These are phyloP conservation scores for Ceratocystis papillata DNA, from an alignment of 2,329 filamentous ascomycete species.

Conservation along the genomic window DNA sequence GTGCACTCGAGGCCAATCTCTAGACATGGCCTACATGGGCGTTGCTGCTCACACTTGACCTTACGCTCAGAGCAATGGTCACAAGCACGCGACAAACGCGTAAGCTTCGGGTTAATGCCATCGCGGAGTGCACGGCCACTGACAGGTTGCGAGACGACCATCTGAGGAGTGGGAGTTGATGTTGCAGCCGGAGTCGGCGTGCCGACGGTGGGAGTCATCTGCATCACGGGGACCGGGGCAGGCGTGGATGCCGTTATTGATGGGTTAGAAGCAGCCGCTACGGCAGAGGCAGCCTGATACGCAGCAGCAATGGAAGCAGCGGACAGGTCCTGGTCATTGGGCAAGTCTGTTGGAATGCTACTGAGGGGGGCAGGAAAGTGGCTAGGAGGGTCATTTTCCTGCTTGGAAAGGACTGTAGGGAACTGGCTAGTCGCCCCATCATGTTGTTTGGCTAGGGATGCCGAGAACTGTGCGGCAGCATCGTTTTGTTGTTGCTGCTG, in stretches of 20 bases:
- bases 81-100: constrained; percentile 47
- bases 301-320: constrained; percentile 19
- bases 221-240: constrained; percentile 12
- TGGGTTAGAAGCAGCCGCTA: constrained; percentile 4
- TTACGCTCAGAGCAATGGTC: constrained; percentile 53
- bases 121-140: constrained; percentile 30
- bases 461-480: constrained; percentile 21
- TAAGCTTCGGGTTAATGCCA: constrained; percentile 41
- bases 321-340: constrained; percentile 16
- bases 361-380: not conserved
- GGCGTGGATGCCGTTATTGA: constrained; percentile 12
- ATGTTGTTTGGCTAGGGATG: constrained; percentile 13
- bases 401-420: not conserved
- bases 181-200: not conserved
- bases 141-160: constrained; percentile 2
- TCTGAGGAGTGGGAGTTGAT: constrained; percentile 13
- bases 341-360: constrained; percentile 7
- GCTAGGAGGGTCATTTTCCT: not conserved
- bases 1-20: constrained; percentile 50
- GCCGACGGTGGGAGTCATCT: constrained; percentile 8
- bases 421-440: not conserved
- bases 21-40: constrained; percentile 46
- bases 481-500: constrained; percentile 24
- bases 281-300: constrained; percentile 19
- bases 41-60: constrained; percentile 49